Base-by-base conservation (phyloP, 306 rosid species). In the Lathyrus sativus region DNA sequence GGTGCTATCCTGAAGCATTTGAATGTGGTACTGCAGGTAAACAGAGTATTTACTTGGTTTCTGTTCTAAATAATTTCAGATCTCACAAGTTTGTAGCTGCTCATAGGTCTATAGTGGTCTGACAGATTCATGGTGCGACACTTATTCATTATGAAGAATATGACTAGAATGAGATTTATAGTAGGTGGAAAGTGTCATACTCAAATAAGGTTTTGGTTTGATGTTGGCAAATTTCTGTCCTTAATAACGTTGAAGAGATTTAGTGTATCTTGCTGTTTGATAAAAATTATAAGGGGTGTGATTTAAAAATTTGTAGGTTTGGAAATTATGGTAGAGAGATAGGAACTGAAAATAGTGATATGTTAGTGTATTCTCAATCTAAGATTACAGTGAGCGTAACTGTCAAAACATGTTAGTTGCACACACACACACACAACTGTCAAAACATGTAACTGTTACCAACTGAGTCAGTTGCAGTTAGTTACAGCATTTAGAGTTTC, bases 1-100 rank as follows among this genome's bases (percentile, higher is more conserved):
- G 79, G 76, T 81, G 70, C 81, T 78, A 88, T 83, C 87, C 89
- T 37, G 85, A 88, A 60, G 99, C 99, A 67, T 90, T 95, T 69
- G 78, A 84, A 29, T 85, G 73, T 58, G 71, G 74, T 62, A 37
- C 81, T 71, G 85, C 90, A 90, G 99, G 99, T 95, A 87, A 86
- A 85, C 80, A 64, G 73, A 84, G 85, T 84, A 76, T 84, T 82
- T 82, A 76, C 85, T 88, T 85, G 69, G 70, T 67, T 77, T 67
- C 45, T 73, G 65, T 65, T 39, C 81, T 66, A 26, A 29, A 51
- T 60, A 35, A 63, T 68, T 78, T 63, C 24, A 44, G 73, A 41
- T 74, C 50, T 59, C 50, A 46, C 44, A 26, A 69, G 29, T 62
- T 56, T 61, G 73, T 67, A 11, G 62, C 65, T 82, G 49, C 22